Conservation (phyloP, 1,284 basidiomycete genomes). For the Tilletiopsis washingtonensis region DNA sequence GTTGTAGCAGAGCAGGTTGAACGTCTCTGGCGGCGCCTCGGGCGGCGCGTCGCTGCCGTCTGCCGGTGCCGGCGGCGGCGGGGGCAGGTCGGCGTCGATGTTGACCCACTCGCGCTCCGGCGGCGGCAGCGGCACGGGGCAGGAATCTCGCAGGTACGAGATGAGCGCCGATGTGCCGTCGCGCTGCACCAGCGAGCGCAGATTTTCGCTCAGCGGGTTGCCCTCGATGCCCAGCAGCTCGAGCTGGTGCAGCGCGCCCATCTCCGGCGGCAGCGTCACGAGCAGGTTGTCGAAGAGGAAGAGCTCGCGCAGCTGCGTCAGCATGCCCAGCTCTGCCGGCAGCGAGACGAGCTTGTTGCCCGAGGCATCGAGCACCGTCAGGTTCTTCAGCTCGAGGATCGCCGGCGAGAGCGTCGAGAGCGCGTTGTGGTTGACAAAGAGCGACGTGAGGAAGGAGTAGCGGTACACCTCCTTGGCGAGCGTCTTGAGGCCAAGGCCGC, state of each 20-base stretch:
- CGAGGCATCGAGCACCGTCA: conserved; percentile 86
- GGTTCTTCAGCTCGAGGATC: conserved; percentile 73
- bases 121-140: conserved; percentile 71
- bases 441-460: conserved; percentile 87
- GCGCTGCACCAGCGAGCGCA: conserved; percentile 78
- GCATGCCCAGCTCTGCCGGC: conserved; percentile 82
- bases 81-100: conserved; percentile 61
- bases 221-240: conserved; percentile 91
- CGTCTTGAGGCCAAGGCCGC: conserved; percentile 86
- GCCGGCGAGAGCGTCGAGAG: conserved; percentile 72
- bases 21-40: conserved; percentile 54
- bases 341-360: conserved; percentile 74
- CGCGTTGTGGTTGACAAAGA: conserved; percentile 96
- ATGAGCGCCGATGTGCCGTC: conserved; percentile 85
- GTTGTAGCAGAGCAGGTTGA: conserved; percentile 84
- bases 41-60: conserved; percentile 6
- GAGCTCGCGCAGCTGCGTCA: conserved; percentile 81
- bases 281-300: conserved; percentile 94
- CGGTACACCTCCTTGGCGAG: conserved; percentile 72
- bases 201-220: conserved; percentile 73
- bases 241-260: conserved; percentile 85
- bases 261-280: conserved; percentile 71
- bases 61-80: conserved; percentile 47
- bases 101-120: conserved; percentile 76
- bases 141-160: conserved; percentile 76